Conservation (phyloP, 208 protist genomes). For the Herpetomonas muscarum region DNA sequence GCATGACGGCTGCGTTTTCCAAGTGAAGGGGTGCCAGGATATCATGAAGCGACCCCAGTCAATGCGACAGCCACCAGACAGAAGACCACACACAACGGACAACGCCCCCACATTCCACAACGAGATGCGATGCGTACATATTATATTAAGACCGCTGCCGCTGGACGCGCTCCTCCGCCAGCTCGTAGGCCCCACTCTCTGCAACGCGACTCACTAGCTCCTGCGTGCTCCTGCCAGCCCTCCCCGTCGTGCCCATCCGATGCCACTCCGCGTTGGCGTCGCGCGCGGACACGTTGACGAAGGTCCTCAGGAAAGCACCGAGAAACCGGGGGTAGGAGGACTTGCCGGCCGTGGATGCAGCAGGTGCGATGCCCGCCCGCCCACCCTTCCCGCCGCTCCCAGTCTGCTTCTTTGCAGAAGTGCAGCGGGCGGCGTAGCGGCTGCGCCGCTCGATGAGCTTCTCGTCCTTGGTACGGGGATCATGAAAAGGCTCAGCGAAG, state of each 20-base stretch:
- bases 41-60: too few relatives aligned
- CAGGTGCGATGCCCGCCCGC: neutral
- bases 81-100: too few relatives aligned
- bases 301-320: conserved; percentile 17
- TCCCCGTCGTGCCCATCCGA: neutral
- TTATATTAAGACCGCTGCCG: too few relatives aligned
- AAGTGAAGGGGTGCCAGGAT: too few relatives aligned
- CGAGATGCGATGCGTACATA: too few relatives aligned
- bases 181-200: neutral
- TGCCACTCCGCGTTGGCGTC: conserved; percentile 22
- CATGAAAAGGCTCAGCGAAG: neutral
- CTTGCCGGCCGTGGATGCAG: neutral
- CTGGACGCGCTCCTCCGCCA: too few relatives aligned
- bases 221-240: conserved; percentile 3
- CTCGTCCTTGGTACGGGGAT: neutral
- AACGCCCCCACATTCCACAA: too few relatives aligned
- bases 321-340: conserved; percentile 16
- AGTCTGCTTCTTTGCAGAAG: neutral
- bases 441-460: neutral
- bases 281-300: conserved; percentile 15
- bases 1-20: too few relatives aligned
- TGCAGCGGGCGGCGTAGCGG: too few relatives aligned
- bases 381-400: neutral
- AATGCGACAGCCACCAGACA: too few relatives aligned
- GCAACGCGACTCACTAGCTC: neutral